Conservation (phyloP, 305 asterid genomes). For the Fraxinus greggii region DNA sequence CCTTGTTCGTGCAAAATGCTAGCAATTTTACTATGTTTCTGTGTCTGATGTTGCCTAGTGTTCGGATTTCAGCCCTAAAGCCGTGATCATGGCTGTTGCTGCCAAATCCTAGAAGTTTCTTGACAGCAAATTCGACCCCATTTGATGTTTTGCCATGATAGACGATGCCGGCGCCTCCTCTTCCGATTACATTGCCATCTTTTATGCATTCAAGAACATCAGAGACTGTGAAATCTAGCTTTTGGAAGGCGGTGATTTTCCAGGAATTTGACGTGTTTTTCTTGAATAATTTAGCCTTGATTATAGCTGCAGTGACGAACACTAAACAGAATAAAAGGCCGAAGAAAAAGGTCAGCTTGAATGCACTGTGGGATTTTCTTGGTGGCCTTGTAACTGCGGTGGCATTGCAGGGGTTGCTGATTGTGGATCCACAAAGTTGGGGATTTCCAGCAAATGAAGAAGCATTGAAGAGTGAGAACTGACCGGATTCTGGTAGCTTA, state of each 20-base stretch:
- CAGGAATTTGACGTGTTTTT: constrained; percentile 48
- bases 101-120: constrained; percentile 62
- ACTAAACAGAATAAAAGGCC: constrained; percentile 62
- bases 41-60: constrained; percentile 87
- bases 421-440: constrained; percentile 60
- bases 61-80: constrained; percentile 77
- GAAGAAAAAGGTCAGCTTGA: constrained; percentile 75
- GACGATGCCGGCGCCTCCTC: constrained; percentile 94
- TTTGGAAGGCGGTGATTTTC: constrained; percentile 84
- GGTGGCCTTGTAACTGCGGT: constrained; percentile 22
- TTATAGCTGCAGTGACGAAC: constrained; percentile 67
- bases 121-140: constrained; percentile 85
- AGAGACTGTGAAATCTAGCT: constrained; percentile 62
- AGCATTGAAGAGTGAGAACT: constrained; percentile 72
- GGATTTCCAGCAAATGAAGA: constrained; percentile 83
- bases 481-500: constrained; percentile 82
- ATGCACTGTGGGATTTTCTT: constrained; percentile 42
- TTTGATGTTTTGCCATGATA: constrained; percentile 72
- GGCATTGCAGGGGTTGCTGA: constrained; percentile 67
- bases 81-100: constrained; percentile 79
- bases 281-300: constrained; percentile 80
- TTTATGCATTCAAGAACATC: constrained; percentile 86
- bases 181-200: constrained; percentile 87
- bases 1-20: constrained; percentile 87
- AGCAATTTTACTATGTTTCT: constrained; percentile 75